A percentile compares a stretch with the other conserved stretches of the same genome.
These are phyloP conservation scores for Parietaria judaica DNA, from an alignment of 306 rosid genomes.

Conservation along the genomic window DNA sequence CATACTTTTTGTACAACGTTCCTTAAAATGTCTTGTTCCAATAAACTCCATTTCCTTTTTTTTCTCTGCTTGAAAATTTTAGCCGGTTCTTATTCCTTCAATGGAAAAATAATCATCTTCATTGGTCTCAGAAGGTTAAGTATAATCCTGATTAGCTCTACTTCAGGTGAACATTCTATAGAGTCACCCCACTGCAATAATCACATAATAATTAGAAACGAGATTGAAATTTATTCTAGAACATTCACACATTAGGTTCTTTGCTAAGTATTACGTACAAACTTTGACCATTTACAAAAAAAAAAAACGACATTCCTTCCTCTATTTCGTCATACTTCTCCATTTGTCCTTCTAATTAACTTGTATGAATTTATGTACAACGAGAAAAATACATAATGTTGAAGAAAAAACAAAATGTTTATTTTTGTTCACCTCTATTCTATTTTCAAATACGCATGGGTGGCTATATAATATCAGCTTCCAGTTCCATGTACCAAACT, in stretches of 20 bases:
- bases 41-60: too few species aligned
- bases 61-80: too few species aligned
- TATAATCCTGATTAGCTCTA: background rate
- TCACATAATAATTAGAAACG: background rate
- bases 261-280: too few species aligned
- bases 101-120: too few species aligned
- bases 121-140: background rate
- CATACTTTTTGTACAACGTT: too few species aligned
- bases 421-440: slow-evolving; percentile 21
- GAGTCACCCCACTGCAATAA: slow-evolving; percentile 75
- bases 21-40: too few species aligned
- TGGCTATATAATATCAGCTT: slow-evolving; percentile 13
- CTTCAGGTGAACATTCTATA: slow-evolving; percentile 28
- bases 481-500: background rate
- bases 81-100: too few species aligned
- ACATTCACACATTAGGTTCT: too few species aligned
- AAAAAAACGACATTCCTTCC: too few species aligned
- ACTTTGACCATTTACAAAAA: too few species aligned
- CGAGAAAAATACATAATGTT: background rate
- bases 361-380: slow-evolving; percentile 17
- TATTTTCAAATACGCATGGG: background rate
- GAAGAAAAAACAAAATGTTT: background rate
- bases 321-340: slow-evolving; percentile 57
- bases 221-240: too few species aligned
- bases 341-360: slow-evolving; percentile 93